These are phyloP conservation scores for Podospora australis DNA, from an alignment of 495 filamentous ascomycete species.

Conservation along the genomic window DNA sequence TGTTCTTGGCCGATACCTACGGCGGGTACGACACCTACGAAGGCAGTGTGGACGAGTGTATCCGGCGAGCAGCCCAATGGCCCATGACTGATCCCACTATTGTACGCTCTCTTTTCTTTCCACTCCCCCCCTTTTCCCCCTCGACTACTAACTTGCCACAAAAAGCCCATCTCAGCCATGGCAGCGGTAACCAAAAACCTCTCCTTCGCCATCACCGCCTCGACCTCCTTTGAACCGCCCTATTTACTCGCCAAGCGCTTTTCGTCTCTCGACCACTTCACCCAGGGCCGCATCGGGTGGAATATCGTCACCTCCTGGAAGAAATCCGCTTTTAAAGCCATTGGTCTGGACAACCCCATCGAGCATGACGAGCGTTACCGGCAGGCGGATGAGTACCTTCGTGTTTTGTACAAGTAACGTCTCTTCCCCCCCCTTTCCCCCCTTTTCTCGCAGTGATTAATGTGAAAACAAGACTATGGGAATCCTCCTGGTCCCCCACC, in stretches of 20 bases:
- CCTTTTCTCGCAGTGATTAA: neutral
- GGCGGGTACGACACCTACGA: conserved; percentile 52
- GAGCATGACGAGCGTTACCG: conserved; percentile 57
- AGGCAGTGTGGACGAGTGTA: conserved; percentile 44
- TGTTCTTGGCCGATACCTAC: conserved; percentile 58
- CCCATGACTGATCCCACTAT: conserved; percentile 48
- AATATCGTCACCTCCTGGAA: conserved; percentile 61
- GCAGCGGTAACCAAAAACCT: conserved; percentile 51
- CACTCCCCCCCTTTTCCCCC: neutral
- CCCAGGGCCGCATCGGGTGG: conserved; percentile 54
- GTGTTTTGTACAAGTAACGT: conserved; percentile 50
- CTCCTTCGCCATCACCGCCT: conserved; percentile 49
- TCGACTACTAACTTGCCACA: neutral
- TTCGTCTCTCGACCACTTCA: conserved; percentile 59
- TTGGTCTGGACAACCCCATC: conserved; percentile 49
- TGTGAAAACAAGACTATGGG: conserved; percentile 43
- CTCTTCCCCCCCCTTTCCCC: neutral
- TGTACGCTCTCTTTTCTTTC: conserved; percentile 33
- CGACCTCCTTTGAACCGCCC: conserved; percentile 54
- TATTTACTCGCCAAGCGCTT: conserved; percentile 54
- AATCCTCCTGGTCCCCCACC: conserved; percentile 53
- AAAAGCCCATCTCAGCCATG: conserved; percentile 44
- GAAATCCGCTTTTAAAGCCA: conserved; percentile 52
- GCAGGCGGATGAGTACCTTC: conserved; percentile 56
- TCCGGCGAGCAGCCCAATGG: conserved; percentile 48